Evolutionary conservation across 306 rosid genomes (phyloP), one percentile per base, ranked within the genome.

Genomic region (Erythrophleum fordii): DNA sequence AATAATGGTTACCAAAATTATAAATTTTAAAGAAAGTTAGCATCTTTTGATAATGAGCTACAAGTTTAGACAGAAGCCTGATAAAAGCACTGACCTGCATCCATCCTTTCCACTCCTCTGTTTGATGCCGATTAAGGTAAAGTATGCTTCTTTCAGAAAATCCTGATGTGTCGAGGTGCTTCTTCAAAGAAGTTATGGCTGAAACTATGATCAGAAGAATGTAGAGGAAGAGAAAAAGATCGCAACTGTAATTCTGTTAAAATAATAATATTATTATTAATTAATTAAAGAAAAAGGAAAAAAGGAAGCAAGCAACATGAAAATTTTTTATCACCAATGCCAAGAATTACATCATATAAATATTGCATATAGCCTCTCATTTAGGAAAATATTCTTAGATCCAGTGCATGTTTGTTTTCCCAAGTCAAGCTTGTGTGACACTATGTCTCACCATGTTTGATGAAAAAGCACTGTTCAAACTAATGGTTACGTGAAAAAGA

Each of bases 71-170:
- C 78, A 78, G 55, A 65, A 75, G 20, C 55, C 64, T 55, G 56
- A 72, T 60, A 44, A 64, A 70, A 81, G 72, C 41, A 83, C 95
- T 86, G 75, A 91, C 99, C 98, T 93, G 99, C 99, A 95, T 95
- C 98, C 98, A 95, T 79, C 99, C 99, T 80, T 88, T 95, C 99
- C 99, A 95, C 74, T 95, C 99, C 80, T 95, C 98, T 34, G 99
- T 95, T 80, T 95, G 99, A 84, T 95, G 98, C 69, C 99, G 91
- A 84, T 95, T 95, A 69, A 95, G 97, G 85, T 93, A 95, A 67
- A 91, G 96, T 74, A 93, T 77, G 77, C 83, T 86, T 86, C 90
- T 93, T 76, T 88, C 98, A 79, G 98, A 88, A 82, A 91, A 93
- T 51, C 94, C 78, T 44, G 99, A 89, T 75, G 89, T 48, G 41